Base-by-base conservation (phyloP, 768 basidiomycete genomes). In the Leccinum variicolor region DNA sequence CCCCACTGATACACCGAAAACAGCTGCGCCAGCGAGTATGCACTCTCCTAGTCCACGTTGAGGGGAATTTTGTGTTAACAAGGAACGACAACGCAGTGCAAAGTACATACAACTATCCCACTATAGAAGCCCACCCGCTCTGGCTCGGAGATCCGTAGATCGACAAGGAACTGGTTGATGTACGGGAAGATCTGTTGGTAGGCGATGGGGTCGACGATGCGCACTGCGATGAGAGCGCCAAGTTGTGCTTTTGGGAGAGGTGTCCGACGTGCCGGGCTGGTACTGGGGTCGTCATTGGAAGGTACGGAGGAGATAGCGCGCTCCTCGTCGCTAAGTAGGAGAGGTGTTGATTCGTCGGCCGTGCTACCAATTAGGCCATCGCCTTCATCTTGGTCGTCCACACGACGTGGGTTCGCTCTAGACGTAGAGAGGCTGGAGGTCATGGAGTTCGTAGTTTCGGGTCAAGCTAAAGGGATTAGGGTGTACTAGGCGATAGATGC, bases 141-240 rank as follows among this genome's bases (percentile, higher is more conserved):
- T 4, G 79, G 79, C 60, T 83, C 76, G 15, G 84, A 82, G 29
- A 86, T 64, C 53, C 78, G 71, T 1, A 87, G 70, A 39, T 77
- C 76, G 11, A 73, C 74, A 52, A 89, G 79, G 69, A 87, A 80
- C 66, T 87, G 77, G 61, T 88, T 87, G 56, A 88, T 78, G 62
- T 86, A 89, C 2, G 87, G 86, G 53, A 80, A 80, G 34, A 88
- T 79, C 61, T 87, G 83, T 1, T 80, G 79, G 70, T 83, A 84
- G 5, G 80, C 77, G 19, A 88, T 75, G 15, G 85, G 84, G 59
- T 86, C 85, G 45, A 79, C 77, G 13, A 87, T 72, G 43, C 85
- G 73, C 7, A 82, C 75, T 34, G 75, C 62, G 56, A 84, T 28
- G 14, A 69, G 64, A 23, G 58, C 55, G 26, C 75, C 73, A 2